Base-by-base conservation (phyloP, 2,329 filamentous ascomycete species). In the Onygena corvina region DNA sequence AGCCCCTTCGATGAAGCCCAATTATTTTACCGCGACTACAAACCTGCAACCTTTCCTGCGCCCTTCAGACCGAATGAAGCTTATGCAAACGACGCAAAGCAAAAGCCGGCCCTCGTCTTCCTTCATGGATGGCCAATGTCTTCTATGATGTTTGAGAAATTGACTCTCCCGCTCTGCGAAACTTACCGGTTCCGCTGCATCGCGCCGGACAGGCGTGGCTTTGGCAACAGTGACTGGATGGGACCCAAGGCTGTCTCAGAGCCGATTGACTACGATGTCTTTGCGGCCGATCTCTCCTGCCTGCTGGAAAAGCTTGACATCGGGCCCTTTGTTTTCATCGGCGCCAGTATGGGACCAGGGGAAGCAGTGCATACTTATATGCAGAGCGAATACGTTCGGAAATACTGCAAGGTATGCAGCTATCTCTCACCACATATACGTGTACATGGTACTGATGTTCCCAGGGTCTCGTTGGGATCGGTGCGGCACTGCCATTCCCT, bases 51-150 rank as follows among this genome's bases (percentile, higher is more conserved):
- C n/a, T 40, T 49, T 3, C 53, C 57, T 18, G 38, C 50, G 11
- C 42, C 57, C 16, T 52, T 42, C 42, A 18, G 35, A 18, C 21
- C 47, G 9, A 49, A 52, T 29, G 38, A 44, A 21, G 46, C 55
- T 27, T 30, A 57, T 25, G 35, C 25, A 23, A 25, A 23, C n/a
- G 27, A 42, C 3, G 36, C 25, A 27, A 51, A 52, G 31, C 33
- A 46, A 11, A 48, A 54, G 12, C 57, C 53, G 3, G 46, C 55
- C 9, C 49, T 62, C 3, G 55, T 62, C 33, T 62, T 61, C 52
- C 58, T 62, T 34, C 59, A 62, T 40, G 59, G 60, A 16, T 63
- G 60, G 60, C 60, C 60, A n/a, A 58, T 61, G 52, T 59, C 57
- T 16, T 57, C 58, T 12, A 49, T 53, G n/a, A 59, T 62, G 56